Conservation (phyloP, 495 filamentous ascomycete genomes). For the Penicillium simplicissimum region DNA sequence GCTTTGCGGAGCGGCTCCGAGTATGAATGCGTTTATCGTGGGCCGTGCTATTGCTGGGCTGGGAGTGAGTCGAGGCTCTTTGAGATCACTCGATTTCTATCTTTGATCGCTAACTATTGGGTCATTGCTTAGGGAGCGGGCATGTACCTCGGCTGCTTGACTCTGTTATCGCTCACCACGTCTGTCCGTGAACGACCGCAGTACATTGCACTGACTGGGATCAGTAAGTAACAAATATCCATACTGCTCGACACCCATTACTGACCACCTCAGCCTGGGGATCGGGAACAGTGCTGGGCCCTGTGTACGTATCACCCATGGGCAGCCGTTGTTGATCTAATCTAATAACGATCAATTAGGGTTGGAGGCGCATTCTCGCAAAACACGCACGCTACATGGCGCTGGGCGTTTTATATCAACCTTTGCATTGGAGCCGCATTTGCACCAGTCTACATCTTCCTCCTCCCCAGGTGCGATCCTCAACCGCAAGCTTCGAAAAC, state of each 20-base stretch:
- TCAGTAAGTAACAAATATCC: slow-evolving; percentile 18
- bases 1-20: slow-evolving; percentile 56
- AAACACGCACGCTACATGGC: slow-evolving; percentile 46
- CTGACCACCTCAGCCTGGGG: slow-evolving; percentile 42
- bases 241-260: neutral
- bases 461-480: slow-evolving; percentile 52
- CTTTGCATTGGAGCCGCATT: slow-evolving; percentile 53
- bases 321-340: neutral
- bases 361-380: slow-evolving; percentile 62
- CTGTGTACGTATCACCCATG: slow-evolving; percentile 33
- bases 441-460: slow-evolving; percentile 58
- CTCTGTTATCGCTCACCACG: slow-evolving; percentile 32
- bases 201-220: slow-evolving; percentile 35
- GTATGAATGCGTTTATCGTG: slow-evolving; percentile 53
- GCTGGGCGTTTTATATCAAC: slow-evolving; percentile 77
- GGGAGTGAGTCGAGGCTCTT: slow-evolving; percentile 10
- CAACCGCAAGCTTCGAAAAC: slow-evolving; percentile 34
- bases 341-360: slow-evolving; percentile 4
- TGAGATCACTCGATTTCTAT: neutral
- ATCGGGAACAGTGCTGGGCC: slow-evolving; percentile 45
- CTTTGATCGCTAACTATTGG: no score
- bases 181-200: slow-evolving; percentile 34
- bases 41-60: slow-evolving; percentile 49
- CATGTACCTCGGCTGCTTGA: slow-evolving; percentile 41
- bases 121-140: slow-evolving; percentile 27